Evolutionary conservation across 768 basidiomycete species (phyloP).

Genomic region (Boletus fagicola): DNA sequence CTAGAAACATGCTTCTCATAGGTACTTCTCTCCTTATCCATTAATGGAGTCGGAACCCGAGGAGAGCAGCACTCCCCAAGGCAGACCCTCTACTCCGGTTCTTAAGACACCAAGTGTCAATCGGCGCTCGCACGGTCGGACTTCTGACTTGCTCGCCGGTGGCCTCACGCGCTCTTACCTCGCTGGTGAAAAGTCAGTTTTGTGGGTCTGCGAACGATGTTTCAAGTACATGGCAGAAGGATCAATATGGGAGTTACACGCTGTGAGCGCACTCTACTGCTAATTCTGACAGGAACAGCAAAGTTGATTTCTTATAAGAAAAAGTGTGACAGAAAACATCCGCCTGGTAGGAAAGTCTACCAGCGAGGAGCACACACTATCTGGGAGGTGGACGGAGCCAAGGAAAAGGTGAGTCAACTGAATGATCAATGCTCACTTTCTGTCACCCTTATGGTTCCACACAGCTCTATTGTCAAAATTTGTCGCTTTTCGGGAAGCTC

Average conservation of each 20-base stretch:
- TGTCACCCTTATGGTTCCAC: neutral
- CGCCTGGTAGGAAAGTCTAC: slow-evolving; percentile 90
- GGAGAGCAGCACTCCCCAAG: slow-evolving; percentile 36
- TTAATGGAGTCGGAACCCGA: slow-evolving; percentile 64
- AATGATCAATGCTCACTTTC: neutral
- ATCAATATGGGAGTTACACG: slow-evolving; percentile 66
- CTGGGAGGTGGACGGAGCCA: slow-evolving; percentile 93
- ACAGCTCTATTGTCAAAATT: slow-evolving; percentile 94
- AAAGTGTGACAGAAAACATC: slow-evolving; percentile 63
- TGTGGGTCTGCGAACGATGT: slow-evolving; percentile 91
- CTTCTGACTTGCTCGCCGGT: slow-evolving; percentile 69
- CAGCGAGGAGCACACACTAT: slow-evolving; percentile 85
- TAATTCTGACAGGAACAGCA: neutral
- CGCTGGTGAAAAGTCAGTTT: slow-evolving; percentile 46
- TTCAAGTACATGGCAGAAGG: slow-evolving; percentile 95
- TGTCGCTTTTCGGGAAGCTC: slow-evolving; percentile 95
- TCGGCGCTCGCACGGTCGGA: slow-evolving; percentile 67
- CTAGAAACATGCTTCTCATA: slow-evolving; percentile 27
- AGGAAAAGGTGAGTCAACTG: slow-evolving; percentile 63
- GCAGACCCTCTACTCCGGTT: slow-evolving; percentile 24
- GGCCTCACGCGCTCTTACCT: slow-evolving; percentile 50
- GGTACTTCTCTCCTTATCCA: slow-evolving; percentile 96
- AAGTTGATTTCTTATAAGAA: slow-evolving; percentile 44
- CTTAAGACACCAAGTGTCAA: slow-evolving; percentile 50
- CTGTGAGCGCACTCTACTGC: slow-evolving; percentile 39